These are phyloP conservation scores for Solanum ossicruentum DNA, from an alignment of 257 asterid genomes.

Conservation along the genomic window DNA sequence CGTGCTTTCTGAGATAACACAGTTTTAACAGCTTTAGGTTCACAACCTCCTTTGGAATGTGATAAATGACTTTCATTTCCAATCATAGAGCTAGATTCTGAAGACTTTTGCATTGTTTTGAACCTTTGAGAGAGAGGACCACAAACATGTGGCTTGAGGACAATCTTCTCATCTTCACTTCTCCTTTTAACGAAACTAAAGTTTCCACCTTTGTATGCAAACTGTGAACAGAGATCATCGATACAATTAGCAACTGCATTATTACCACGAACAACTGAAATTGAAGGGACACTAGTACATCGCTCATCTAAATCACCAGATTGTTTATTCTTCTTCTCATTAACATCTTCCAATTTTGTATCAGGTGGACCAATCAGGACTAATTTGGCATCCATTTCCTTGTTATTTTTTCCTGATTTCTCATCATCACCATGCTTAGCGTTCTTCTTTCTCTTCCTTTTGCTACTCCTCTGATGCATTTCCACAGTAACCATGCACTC, in stretches of 20 bases:
- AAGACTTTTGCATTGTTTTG: background rate
- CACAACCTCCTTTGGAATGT: background rate
- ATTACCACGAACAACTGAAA: background rate
- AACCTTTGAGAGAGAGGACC: background rate
- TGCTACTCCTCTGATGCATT: background rate
- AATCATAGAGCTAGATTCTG: background rate
- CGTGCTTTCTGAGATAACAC: background rate
- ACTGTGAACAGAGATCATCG: slow-evolving; percentile 7
- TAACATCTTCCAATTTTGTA: background rate
- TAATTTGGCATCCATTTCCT: background rate
- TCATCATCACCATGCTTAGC: background rate
- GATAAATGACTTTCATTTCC: background rate
- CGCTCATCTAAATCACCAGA: background rate
- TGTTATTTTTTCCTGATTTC: background rate
- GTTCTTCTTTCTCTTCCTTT: background rate
- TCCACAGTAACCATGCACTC: background rate
- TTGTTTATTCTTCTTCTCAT: background rate
- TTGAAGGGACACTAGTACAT: background rate
- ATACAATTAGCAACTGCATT: background rate
- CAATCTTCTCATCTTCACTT: background rate
- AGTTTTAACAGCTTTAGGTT: background rate
- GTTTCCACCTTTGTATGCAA: slow-evolving; percentile 6
- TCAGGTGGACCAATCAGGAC: background rate
- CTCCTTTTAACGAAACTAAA: background rate
- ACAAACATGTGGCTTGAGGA: background rate